Evolutionary conservation across 2,329 filamentous ascomycete genomes (phyloP).

Genomic region (Cadophora sp.): DNA sequence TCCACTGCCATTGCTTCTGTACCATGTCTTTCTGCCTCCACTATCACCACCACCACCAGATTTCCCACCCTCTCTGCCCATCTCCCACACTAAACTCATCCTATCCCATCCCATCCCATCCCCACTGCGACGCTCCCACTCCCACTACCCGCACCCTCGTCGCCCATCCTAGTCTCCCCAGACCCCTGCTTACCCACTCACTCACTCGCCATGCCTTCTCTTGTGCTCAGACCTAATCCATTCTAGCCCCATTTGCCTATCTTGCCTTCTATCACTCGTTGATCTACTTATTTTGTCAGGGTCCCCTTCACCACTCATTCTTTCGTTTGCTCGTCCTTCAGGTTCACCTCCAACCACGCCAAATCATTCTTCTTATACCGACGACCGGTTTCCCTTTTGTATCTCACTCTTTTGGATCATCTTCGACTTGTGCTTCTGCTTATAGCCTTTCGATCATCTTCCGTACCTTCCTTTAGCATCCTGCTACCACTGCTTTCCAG

Average conservation of each 20-base stretch:
- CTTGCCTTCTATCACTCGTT: conserved; percentile 43
- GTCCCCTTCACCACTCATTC: conserved; percentile 44
- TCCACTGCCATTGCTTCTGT: conserved; percentile 25
- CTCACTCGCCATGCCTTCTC: background rate
- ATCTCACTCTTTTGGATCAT: conserved; percentile 45
- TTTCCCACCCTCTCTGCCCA: background rate
- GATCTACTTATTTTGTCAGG: conserved; percentile 47
- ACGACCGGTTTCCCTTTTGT: conserved; percentile 45
- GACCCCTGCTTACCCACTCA: conserved; percentile 2
- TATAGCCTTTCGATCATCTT: conserved; percentile 45
- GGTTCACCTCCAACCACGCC: conserved; percentile 41
- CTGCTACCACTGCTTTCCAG: conserved; percentile 42
- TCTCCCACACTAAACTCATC: conserved; percentile 6
- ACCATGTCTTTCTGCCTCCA: conserved; percentile 32
- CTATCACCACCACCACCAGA: conserved; percentile 13
- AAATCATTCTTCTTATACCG: conserved; percentile 45
- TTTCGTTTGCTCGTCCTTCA: conserved; percentile 39
- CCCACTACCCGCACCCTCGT: conserved; percentile 18
- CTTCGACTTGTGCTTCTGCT: conserved; percentile 45
- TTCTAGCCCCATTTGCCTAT: conserved; percentile 41
- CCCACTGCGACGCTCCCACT: conserved; percentile 19
- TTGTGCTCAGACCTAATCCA: conserved; percentile 38
- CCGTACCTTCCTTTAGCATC: conserved; percentile 47
- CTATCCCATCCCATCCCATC: conserved; percentile 24
- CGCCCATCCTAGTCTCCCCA: conserved; percentile 5